phyloP scores from a whole-genome alignment of 2,329 filamentous ascomycete species.

The Cladosporium austrohemisphaericum region DNA sequence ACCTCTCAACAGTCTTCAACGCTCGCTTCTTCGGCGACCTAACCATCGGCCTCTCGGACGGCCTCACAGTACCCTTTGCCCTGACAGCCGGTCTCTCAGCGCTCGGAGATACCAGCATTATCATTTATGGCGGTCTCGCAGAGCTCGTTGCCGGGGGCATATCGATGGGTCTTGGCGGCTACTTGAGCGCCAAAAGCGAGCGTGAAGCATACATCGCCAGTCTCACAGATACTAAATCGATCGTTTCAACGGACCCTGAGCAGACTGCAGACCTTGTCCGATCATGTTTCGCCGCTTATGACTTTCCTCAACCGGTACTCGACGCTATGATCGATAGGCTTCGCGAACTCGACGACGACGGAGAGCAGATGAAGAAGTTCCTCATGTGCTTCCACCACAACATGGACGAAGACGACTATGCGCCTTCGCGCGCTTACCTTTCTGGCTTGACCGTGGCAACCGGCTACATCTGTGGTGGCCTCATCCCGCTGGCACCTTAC shows the following conservation, averaged over 20 bases:
- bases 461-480: constrained; percentile 65
- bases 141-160: constrained; percentile 39
- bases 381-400: constrained; percentile 46
- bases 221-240: constrained; percentile 38
- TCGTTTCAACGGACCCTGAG: constrained; percentile 36
- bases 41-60: constrained; percentile 27
- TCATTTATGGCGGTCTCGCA: constrained; percentile 37
- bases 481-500: constrained; percentile 66
- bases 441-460: constrained; percentile 63
- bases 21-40: constrained; percentile 11
- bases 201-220: constrained; percentile 46
- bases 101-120: constrained; percentile 34
- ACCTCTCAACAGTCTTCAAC: neutral
- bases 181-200: constrained; percentile 46
- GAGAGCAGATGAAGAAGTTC: constrained; percentile 41
- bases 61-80: constrained; percentile 37
- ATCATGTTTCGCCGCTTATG: constrained; percentile 40
- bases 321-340: constrained; percentile 12
- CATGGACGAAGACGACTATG: constrained; percentile 39
- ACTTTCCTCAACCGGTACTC: constrained; percentile 33
- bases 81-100: constrained; percentile 36
- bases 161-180: constrained; percentile 40
- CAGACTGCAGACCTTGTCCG: constrained; percentile 39
- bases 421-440: constrained; percentile 39
- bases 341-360: constrained; percentile 6